Evolutionary conservation across 169 alveolate species (phyloP), one percentile per base, ranked within the genome.

Genomic region (Amoebophrya sp.): DNA sequence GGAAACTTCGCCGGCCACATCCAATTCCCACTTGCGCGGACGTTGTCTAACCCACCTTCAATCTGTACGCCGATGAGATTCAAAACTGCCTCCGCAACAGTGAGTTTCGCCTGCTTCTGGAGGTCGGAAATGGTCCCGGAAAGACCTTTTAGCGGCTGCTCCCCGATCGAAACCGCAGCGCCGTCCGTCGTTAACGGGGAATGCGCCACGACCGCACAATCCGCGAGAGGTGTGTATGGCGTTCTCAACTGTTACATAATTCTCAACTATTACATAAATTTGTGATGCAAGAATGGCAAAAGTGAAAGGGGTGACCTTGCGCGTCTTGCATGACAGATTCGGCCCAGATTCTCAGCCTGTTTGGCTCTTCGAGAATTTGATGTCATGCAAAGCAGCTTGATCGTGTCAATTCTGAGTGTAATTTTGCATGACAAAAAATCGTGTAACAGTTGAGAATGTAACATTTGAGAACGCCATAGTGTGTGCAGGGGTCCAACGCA

Each of bases 1-100:
- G 47, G 55, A 40, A 89, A 29, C 90, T 92, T 92, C 1, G 94
- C 94, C 25, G 94, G 90, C 92, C 92, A 92, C 94, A 92, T 92
- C 94, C 94, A 92, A 77, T 92, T 92, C n/a, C 92, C 92, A 32
- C 83, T 35, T 47, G 90, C 88, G 32, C 88, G 39, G 77, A 92
- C 92, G 40, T 90, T 77, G 92, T 92, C 93, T 1, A 91, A 7
- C n/a, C 35, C 40, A 40, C 40, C 38, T 66, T 66, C 83, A 25
- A 54, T 38, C 77, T 92, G 40, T 25, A 77, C 93, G 89, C 92
- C 53, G 39, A 89, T 89, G 39, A 92, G 41, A 38, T 92, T 92
- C 39, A 92, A 29, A 18, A 92, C 77, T 25, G 94, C 92, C 90
- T 92, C 94, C 3, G 93, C 92, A 0, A 89, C 90, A 0, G 91